phyloP scores from a whole-genome alignment of 371 early-diverging fungal species.

The Fennellomyces sp. region DNA sequence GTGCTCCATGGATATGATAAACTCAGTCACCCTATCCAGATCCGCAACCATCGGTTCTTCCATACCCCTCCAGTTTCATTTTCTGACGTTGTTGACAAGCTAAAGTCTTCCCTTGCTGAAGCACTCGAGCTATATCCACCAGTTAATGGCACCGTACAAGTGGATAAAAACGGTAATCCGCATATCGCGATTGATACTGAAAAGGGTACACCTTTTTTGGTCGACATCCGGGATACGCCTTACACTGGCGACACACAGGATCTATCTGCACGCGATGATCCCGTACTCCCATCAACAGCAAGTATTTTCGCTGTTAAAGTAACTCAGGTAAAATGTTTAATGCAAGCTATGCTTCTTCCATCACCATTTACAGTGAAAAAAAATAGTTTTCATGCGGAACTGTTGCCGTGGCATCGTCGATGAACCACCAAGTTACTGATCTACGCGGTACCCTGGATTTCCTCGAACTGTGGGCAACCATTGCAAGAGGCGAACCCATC shows the following conservation, averaged over 20 bases:
- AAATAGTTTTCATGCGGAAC: conserved; percentile 47
- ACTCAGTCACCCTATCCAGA: conserved; percentile 35
- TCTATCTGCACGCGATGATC: conserved; percentile 28
- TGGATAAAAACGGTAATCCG: conserved; percentile 20
- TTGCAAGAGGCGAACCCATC: conserved; percentile 32
- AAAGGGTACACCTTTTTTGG: conserved; percentile 38
- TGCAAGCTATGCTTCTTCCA: too few relatives aligned
- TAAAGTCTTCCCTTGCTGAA: conserved; percentile 39
- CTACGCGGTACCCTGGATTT: conserved; percentile 42
- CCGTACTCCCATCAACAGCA: conserved; percentile 22
- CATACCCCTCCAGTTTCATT: conserved; percentile 9
- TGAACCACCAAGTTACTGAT: conserved; percentile 42
- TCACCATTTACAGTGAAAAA: background rate
- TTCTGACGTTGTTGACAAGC: conserved; percentile 22
- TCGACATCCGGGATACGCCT: conserved; percentile 35
- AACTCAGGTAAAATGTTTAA: conserved; percentile 40
- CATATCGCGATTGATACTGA: conserved; percentile 19
- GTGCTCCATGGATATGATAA: conserved; percentile 36
- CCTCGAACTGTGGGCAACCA: conserved; percentile 40
- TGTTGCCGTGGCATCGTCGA: conserved; percentile 37
- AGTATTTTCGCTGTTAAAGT: conserved; percentile 39
- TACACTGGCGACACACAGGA: conserved; percentile 31
- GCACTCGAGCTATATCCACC: conserved; percentile 46
- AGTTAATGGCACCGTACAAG: conserved; percentile 27
- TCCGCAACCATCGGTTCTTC: conserved; percentile 44